A percentile compares a stretch with the other conserved stretches of the same genome.
phyloP scores from a whole-genome alignment of 2,329 filamentous ascomycete species.

The Apiospora pterosperma region DNA sequence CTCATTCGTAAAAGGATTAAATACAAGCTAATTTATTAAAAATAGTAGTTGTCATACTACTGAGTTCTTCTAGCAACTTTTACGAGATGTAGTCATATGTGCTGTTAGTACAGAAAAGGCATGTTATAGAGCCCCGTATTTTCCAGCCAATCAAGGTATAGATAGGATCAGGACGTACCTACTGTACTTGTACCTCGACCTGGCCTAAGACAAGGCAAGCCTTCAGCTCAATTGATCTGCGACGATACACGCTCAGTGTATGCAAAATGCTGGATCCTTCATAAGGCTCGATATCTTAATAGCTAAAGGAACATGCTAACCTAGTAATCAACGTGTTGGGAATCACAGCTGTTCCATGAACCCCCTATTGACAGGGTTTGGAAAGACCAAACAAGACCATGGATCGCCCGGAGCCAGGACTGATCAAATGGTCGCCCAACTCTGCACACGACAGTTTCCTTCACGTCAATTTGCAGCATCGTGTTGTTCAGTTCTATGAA shows the following conservation, averaged over 20 bases:
- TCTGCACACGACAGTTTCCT: constrained; percentile 57
- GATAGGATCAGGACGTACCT: too few species aligned
- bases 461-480: constrained; percentile 62
- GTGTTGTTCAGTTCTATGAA: constrained; percentile 60
- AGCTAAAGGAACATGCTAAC: background rate
- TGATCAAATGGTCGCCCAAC: constrained; percentile 65
- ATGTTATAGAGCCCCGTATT: too few species aligned
- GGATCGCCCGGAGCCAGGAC: constrained; percentile 59
- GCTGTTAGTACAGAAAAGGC: too few species aligned
- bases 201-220: too few species aligned
- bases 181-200: too few species aligned
- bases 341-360: background rate
- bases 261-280: background rate
- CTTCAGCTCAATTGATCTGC: background rate
- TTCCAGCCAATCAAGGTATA: too few species aligned
- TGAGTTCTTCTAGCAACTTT: too few species aligned
- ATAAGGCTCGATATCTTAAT: background rate
- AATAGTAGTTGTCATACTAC: background rate
- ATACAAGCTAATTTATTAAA: too few species aligned
- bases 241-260: too few species aligned
- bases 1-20: too few species aligned
- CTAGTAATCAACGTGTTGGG: background rate
- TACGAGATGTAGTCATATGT: too few species aligned
- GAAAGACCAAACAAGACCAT: constrained; percentile 24
- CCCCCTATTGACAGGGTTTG: constrained; percentile 19